These are phyloP conservation scores for Bipolaris victoriae DNA, from an alignment of 2,329 filamentous ascomycete species.

Conservation along the genomic window DNA sequence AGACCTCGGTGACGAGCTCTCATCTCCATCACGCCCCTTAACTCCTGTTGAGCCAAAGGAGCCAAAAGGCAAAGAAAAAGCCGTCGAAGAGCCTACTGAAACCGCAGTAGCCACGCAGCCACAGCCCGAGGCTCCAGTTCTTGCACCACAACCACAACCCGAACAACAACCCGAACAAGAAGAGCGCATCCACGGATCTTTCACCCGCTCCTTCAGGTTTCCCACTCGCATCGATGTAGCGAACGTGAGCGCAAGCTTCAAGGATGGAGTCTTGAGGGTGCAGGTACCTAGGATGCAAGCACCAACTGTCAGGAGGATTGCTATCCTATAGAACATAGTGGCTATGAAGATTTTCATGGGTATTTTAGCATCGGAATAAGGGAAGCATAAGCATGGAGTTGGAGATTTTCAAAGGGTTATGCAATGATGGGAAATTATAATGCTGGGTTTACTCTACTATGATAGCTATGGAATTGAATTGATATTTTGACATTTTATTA, in stretches of 20 bases:
- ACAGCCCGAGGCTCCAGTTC: slow-evolving; percentile 25
- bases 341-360: neutral
- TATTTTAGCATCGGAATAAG: neutral
- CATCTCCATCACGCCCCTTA: slow-evolving; percentile 32
- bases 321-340: slow-evolving; percentile 30
- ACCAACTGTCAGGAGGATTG: slow-evolving; percentile 34
- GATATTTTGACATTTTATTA: no score
- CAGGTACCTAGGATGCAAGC: slow-evolving; percentile 66
- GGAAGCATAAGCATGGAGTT: neutral
- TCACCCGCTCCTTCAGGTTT: slow-evolving; percentile 72
- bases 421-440: neutral
- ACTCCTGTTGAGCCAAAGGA: slow-evolving; percentile 19
- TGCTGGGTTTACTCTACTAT: neutral
- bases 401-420: neutral
- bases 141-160: slow-evolving; percentile 15
- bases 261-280: slow-evolving; percentile 70
- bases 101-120: slow-evolving; percentile 27
- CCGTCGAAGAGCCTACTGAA: slow-evolving; percentile 25
- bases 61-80: slow-evolving; percentile 40
- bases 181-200: slow-evolving; percentile 70
- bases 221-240: slow-evolving; percentile 68
- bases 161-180: slow-evolving; percentile 24
- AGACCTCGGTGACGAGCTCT: slow-evolving; percentile 41
- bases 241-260: slow-evolving; percentile 65
- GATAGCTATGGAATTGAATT: neutral